A percentile compares a stretch with the other conserved stretches of the same genome.
Evolutionary conservation across 2,329 filamentous ascomycete species (phyloP).

Genomic region (Coniochaeta sp.): DNA sequence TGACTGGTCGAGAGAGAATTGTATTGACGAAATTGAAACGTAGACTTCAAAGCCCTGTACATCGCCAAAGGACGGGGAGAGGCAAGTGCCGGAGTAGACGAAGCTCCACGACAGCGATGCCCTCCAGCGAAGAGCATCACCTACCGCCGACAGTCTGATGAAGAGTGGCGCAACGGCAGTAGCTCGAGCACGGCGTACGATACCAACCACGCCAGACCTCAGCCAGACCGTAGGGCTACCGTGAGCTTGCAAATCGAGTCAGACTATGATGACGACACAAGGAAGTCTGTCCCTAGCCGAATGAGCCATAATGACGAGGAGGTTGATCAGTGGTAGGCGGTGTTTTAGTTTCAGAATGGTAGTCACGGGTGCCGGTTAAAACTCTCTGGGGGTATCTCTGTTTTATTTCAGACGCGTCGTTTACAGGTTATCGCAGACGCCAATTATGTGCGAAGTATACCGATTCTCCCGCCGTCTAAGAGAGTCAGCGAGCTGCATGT

Average conservation of each 20-base stretch:
- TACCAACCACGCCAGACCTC: background rate
- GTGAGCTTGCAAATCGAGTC: background rate
- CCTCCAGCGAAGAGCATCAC: background rate
- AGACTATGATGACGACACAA: background rate
- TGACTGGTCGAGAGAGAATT: too few species aligned
- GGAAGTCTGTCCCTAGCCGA: background rate
- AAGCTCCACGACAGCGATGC: background rate
- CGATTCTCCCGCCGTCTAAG: background rate
- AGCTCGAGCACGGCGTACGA: background rate
- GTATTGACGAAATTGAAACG: too few species aligned
- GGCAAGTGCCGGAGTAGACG: background rate
- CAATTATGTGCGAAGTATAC: background rate
- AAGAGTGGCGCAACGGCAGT: background rate
- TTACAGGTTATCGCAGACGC: background rate
- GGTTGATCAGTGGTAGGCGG: background rate
- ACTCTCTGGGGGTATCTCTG: background rate
- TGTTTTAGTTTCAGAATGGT: too few species aligned
- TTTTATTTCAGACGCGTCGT: background rate
- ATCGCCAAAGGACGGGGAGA: slow-evolving; percentile 9
- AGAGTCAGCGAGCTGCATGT: background rate
- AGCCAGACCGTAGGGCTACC: background rate
- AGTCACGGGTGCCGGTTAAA: background rate
- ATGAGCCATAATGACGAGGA: background rate
- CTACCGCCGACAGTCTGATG: background rate
- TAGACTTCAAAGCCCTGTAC: slow-evolving; percentile 15